These are phyloP conservation scores for Colletotrichum liriopes DNA, from an alignment of 2,329 filamentous ascomycete species.

Conservation along the genomic window DNA sequence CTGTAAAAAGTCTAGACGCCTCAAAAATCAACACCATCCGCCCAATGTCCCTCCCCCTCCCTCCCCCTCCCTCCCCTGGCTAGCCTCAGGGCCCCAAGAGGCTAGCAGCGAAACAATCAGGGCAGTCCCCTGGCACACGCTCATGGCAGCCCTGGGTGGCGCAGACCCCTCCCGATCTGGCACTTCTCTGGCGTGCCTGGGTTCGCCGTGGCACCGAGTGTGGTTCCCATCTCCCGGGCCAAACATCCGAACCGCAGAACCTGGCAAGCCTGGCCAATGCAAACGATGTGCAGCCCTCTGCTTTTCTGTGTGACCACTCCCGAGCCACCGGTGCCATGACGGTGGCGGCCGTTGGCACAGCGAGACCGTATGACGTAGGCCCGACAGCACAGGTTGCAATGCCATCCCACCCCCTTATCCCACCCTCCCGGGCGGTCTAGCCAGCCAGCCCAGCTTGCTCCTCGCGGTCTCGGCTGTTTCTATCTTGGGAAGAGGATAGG, in stretches of 20 bases:
- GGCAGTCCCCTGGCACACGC: constrained; percentile 22
- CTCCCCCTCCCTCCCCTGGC: constrained; percentile 21
- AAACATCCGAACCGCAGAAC: constrained; percentile 36
- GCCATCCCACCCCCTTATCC: constrained; percentile 3
- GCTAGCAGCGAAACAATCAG: constrained; percentile 17
- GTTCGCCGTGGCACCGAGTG: not conserved
- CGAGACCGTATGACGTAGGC: constrained; percentile 31
- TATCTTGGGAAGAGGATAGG: constrained; percentile 4
- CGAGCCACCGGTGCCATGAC: constrained; percentile 36
- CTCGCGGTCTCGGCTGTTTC: constrained; percentile 8
- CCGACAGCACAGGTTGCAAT: not conserved
- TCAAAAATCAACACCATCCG: not conserved
- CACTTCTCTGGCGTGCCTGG: constrained; percentile 1
- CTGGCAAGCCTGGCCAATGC: constrained; percentile 13
- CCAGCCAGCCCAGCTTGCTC: not conserved
- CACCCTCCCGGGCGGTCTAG: constrained; percentile 4
- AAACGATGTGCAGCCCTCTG: not conserved
- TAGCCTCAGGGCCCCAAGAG: constrained; percentile 28
- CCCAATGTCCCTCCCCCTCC: constrained; percentile 20
- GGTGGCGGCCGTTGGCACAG: constrained; percentile 16
- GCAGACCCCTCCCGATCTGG: constrained; percentile 34
- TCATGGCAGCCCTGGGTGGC: constrained; percentile 25
- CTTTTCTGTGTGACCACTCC: constrained; percentile 4
- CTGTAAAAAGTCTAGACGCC: not conserved
- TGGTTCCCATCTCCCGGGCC: constrained; percentile 27